Evolutionary conservation across 768 basidiomycete species (phyloP).

Genomic region (Trametes punicea): DNA sequence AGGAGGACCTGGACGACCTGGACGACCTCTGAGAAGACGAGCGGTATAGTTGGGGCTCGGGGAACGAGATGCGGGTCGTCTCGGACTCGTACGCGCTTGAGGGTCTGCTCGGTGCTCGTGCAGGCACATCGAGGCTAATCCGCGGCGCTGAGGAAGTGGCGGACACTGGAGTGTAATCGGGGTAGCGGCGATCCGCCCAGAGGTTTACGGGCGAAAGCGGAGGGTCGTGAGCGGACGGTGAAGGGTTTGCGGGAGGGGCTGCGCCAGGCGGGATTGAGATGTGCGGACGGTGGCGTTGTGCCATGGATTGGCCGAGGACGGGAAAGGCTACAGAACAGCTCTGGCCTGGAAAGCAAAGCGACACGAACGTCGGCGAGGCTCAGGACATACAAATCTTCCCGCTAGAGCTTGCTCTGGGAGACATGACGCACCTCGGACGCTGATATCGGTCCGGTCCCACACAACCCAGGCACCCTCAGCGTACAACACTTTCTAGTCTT

Average conservation of each 20-base stretch:
- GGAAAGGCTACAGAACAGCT: constrained; percentile 8
- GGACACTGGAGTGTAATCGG: constrained; percentile 15
- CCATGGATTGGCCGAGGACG: constrained; percentile 21
- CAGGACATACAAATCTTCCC: background rate
- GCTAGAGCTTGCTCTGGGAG: background rate
- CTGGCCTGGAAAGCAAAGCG: background rate
- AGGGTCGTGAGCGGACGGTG: constrained; percentile 29
- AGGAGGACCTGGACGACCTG: constrained; percentile 17
- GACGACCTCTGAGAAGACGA: constrained; percentile 25
- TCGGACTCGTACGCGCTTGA: constrained; percentile 35
- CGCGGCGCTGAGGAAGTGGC: constrained; percentile 17
- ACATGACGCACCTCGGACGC: constrained; percentile 13
- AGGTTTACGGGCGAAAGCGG: constrained; percentile 33
- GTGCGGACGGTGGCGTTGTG: constrained; percentile 26
- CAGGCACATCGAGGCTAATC: constrained; percentile 25
- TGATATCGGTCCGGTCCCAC: constrained; percentile 17
- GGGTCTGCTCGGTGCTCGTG: constrained; percentile 36
- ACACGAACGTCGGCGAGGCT: background rate
- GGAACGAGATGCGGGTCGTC: constrained; percentile 22
- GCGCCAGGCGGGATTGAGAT: constrained; percentile 38
- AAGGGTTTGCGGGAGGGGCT: constrained; percentile 32
- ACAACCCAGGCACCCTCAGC: background rate
- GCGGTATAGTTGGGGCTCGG: constrained; percentile 29
- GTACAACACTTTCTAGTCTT: background rate
- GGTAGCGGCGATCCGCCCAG: constrained; percentile 31